Evolutionary conservation across 495 filamentous ascomycete genomes (phyloP), one percentile per base, ranked within the genome.

Genomic region (Penicillium antarcticum): DNA sequence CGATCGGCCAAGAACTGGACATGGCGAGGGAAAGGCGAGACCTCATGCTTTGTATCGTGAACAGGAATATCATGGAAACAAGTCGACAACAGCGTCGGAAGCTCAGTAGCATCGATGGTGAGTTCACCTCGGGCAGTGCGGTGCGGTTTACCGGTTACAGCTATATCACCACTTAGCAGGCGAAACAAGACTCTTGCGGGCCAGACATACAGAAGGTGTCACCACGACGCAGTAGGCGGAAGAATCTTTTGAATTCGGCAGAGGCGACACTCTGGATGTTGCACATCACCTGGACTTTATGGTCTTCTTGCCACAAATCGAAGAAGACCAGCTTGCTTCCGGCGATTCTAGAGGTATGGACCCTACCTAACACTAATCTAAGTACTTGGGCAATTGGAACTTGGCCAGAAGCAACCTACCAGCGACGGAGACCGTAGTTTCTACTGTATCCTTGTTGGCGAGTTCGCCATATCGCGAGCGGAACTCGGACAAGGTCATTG

Each of bases 241-340:
- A 76, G 24, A 85, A 73, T 18, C 67, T 65, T 59, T 84, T 86
- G 63, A 92, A 87, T 1, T 76, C 66, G 9, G 70, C 68, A 11
- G 60, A 47, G 7, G 54, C 55, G 13, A 76, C 66, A 5, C 69
- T 76, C 16, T 67, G 65, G 16, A 95, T 70, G 69, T 88, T 86
- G 66, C 85, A 80, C 66, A 96, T 79, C 23, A 79, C 78, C 64
- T 98, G 94, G 26, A 91, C 60, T 55, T 78, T 80, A 58, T 79
- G 64, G 31, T 82, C 84, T 67, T 91, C 82, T 70, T 87, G 82
- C 48, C 79, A 69, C 48, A 97, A 60, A 69, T 92, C 87, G 56
- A 96, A 70, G 69, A 98, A 98, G 37, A 87, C 76, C 63, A 98
- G 83, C 70, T 87, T 88, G 59, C 78, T 82, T 48, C 80, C 84